Conservation (phyloP, 225 moss, liverwort and hornwort species). For the Rhytidiadelphus loreus region DNA sequence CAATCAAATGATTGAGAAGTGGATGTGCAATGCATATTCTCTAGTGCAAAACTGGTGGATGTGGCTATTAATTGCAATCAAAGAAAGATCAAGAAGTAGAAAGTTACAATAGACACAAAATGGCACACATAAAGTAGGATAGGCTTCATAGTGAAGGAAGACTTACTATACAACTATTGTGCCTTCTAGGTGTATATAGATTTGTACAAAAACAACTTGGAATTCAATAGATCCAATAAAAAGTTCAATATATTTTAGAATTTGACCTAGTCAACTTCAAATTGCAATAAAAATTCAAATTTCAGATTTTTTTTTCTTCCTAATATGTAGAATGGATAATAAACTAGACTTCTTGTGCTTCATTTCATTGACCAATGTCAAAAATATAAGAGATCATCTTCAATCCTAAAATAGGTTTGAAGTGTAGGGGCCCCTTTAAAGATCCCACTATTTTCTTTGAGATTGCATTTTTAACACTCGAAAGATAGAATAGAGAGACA, state of each 20-base stretch:
- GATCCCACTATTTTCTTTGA: no score
- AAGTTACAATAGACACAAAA: not conserved
- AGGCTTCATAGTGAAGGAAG: not conserved
- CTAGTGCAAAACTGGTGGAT: not conserved
- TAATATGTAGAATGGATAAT: not conserved
- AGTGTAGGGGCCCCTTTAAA: fast-evolving
- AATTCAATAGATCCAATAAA: not conserved
- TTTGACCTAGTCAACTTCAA: not conserved
- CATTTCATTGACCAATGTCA: not conserved
- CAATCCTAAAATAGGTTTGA: not conserved
- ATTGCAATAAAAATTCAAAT: not conserved
- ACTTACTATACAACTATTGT: not conserved
- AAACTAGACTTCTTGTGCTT: not conserved
- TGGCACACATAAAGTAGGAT: not conserved
- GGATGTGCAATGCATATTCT: no score
- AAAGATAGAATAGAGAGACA: no score
- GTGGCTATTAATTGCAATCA: not conserved
- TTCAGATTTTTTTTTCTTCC: not conserved
- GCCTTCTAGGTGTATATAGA: not conserved
- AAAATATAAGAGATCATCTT: not conserved
- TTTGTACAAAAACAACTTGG: not conserved
- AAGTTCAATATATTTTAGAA: not conserved
- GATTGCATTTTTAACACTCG: no score
- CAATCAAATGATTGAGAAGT: no score
- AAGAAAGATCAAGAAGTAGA: not conserved